phyloP scores from a whole-genome alignment of 345 rosid genomes.

The Dimocarpus longan region DNA sequence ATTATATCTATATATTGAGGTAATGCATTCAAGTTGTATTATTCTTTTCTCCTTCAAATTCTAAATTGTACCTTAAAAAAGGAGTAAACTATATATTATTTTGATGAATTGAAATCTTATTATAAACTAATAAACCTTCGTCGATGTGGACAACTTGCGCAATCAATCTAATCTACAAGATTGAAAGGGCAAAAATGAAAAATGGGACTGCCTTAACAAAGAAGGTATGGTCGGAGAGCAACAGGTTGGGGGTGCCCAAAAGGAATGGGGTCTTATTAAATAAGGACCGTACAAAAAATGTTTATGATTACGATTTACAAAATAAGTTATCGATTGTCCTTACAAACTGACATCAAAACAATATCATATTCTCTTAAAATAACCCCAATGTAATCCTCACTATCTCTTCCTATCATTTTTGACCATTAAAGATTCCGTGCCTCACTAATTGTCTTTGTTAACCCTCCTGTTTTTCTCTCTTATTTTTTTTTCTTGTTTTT shows the following conservation, averaged over 20 bases:
- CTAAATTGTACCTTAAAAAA: no score
- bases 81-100: no score
- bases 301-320: constrained; percentile 4
- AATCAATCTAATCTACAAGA: not conserved
- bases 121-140: no score
- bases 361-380: constrained; percentile 17
- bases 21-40: no score
- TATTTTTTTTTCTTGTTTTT: not conserved
- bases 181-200: not conserved
- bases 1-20: no score
- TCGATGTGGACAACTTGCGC: not conserved
- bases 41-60: no score
- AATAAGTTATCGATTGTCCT: constrained; percentile 8
- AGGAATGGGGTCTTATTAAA: not conserved
- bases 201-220: not conserved
- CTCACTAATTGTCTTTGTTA: constrained; percentile 14
- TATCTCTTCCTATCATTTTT: constrained; percentile 28
- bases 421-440: constrained; percentile 47
- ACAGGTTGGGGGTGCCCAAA: not conserved
- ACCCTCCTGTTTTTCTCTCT: not conserved
- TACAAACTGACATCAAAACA: constrained; percentile 20
- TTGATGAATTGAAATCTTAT: no score
- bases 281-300: constrained; percentile 22
- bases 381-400: constrained; percentile 30
- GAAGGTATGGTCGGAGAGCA: not conserved